Evolutionary conservation across 441 rosid species (phyloP).

Genomic region (Bruguiera hainesii): DNA sequence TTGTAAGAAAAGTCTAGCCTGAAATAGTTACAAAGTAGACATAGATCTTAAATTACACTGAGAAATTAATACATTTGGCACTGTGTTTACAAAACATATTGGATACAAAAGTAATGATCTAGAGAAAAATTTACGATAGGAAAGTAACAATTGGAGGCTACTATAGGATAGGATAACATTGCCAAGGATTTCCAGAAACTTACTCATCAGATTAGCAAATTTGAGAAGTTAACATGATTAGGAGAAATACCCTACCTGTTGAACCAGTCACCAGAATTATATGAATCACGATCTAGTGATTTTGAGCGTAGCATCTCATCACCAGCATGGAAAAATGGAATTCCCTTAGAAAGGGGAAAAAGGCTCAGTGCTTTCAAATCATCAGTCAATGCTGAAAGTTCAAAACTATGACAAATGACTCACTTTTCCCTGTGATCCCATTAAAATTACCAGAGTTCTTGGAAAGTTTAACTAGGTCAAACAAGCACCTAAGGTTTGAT

Average conservation of each 20-base stretch:
- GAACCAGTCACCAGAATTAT: slow-evolving; percentile 99
- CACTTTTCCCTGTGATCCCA: background rate
- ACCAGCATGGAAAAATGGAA: slow-evolving; percentile 95
- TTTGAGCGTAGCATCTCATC: slow-evolving; percentile 97
- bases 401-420: background rate
- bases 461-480: no score
- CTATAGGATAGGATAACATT: background rate
- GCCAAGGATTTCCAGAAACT: slow-evolving; percentile 1
- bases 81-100: background rate
- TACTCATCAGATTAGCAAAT: slow-evolving; percentile 7
- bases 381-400: background rate
- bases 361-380: background rate
- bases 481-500: no score
- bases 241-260: slow-evolving; percentile 55
- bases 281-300: slow-evolving; percentile 98
- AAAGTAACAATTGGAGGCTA: background rate
- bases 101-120: background rate
- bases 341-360: slow-evolving; percentile 50
- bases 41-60: slow-evolving; percentile 13
- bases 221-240: slow-evolving; percentile 11
- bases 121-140: slow-evolving; percentile 8
- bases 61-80: background rate
- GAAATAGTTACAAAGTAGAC: slow-evolving; percentile 29
- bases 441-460: background rate
- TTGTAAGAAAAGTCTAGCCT: slow-evolving; percentile 86